Base-by-base conservation (phyloP, 225 moss, liverwort and hornwort genomes). In the Pseudoscleropodium purum region DNA sequence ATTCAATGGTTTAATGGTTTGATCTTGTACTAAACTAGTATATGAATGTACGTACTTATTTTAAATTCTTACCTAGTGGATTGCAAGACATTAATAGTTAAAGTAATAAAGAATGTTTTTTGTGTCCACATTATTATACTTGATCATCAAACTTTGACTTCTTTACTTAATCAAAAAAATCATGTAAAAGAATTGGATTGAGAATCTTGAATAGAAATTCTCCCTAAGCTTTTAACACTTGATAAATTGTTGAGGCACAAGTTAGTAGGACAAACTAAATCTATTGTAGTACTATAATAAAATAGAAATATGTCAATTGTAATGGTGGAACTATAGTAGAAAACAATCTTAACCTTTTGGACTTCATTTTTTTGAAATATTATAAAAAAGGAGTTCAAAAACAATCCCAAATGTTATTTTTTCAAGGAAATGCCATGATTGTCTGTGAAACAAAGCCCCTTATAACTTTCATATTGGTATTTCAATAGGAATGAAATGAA, bases 191-290 rank as follows among this genome's bases (percentile, higher is more conserved):
- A 10, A 17, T 45, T 74, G 17, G 30, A 29, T 29, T 18, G 17
- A 43, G 3, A 43, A 0, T 43, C 3, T 30, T 18, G 10, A 2
- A 74, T 29, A 45, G 17, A 27, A 43, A 73, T 29, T 27, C 43
- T 2, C 5, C 2, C 4, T 10, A 21, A 26, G 8, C 0, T 5
- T 43, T 27, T 27, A 27, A 43, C 16, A 16, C 3, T 73, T 27
- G 9, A 73, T 73, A 9, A 73, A 27, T 43, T 43, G 16, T 73
- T 13, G 24, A 43, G 0, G 16, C 16, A n/a, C 0, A n/a, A 23
- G 7, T 6, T 68, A 4, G 37, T 68, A 23, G 13, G n/a, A 69
- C n/a, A n/a, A 23, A 23, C 0, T 13, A 13, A 68, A 69, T 24
- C 13, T n/a, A n/a, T 24, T n/a, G 5, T 12, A 21, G 6, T 68